Conservation (phyloP, 306 rosid species). For the Abrus pulchellus region DNA sequence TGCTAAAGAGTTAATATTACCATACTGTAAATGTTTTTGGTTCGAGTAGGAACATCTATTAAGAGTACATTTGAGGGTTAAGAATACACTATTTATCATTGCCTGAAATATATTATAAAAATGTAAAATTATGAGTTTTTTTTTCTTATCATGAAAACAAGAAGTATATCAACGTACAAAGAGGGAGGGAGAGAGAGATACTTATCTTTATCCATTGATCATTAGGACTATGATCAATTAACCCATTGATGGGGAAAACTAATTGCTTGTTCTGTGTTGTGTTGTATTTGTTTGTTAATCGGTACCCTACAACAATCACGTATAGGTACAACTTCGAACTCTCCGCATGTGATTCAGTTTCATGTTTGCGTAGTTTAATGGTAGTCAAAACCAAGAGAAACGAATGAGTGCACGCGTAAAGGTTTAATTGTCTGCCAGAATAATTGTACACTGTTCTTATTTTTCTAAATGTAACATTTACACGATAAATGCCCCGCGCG, state of each 20-base stretch:
- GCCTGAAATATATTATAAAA: too few relatives aligned
- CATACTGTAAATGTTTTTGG: too few relatives aligned
- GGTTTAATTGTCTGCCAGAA: slow-evolving; percentile 34
- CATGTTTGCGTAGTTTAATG: slow-evolving; percentile 12
- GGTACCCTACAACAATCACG: slow-evolving; percentile 24
- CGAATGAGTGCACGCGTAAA: slow-evolving; percentile 16
- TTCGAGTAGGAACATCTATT: too few relatives aligned
- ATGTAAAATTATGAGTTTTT: too few relatives aligned
- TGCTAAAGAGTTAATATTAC: too few relatives aligned
- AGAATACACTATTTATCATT: too few relatives aligned
- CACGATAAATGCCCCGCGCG: slow-evolving; percentile 19
- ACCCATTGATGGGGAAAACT: not conserved
- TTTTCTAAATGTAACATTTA: not conserved
- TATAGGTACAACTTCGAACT: slow-evolving; percentile 19
- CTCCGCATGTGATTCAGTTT: slow-evolving; percentile 36
- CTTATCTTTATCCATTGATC: slow-evolving; percentile 5
- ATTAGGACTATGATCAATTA: not conserved
- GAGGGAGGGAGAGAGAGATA: not conserved
- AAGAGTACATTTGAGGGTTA: too few relatives aligned
- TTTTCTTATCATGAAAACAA: not conserved
- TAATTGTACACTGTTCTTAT: not conserved
- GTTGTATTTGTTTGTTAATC: not conserved
- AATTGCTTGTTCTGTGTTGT: slow-evolving; percentile 32
- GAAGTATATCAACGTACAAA: not conserved
- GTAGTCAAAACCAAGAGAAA: slow-evolving; percentile 20